Evolutionary conservation across 495 filamentous ascomycete species (phyloP), one percentile per base, ranked within the genome.

Genomic region (Tetracladium setigerum): DNA sequence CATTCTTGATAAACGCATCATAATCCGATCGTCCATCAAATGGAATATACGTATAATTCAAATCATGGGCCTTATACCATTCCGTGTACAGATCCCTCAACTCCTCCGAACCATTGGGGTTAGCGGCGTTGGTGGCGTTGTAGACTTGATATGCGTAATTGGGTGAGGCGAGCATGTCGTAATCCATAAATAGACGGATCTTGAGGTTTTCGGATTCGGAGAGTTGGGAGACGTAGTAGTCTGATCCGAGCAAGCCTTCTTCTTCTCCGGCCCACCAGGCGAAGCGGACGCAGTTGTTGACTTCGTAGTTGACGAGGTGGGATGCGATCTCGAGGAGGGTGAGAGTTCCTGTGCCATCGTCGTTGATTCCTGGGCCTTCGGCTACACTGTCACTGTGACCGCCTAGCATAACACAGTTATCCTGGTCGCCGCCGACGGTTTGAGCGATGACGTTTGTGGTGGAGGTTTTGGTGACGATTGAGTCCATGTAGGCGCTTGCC

Each of bases 261-360:
- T 81, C 77, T 49, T 79, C 76, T 31, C 67, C 74, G 5, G 74
- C 64, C 69, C 73, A 78, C 75, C 76, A 79, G 13, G 67, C 68
- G 50, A 79, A 78, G 24, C 73, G 69, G 30, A 79, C 72, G 51
- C 72, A 74, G 59, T 78, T 78, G 53, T 73, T 73, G 48, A 75
- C 67, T 17, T 50, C 62, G 53, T 72, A 78, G 16, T 66, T 67
- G 24, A 64, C 63, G 43, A 77, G 58, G 44, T 72, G 67, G 4
- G 67, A 68, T 8, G 74, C 71, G 22, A 79, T 65, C 56, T 78
- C 76, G 36, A 79, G 69, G 14, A 81, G 58, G 1, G 69, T 66
- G 22, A 79, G 40, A 41, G 68, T 71, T 36, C 76, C 76, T 7
- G 69, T 71, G 11, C 76, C 77, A 48, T 81, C 74, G 48, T 79